Base-by-base conservation (phyloP, 257 asterid species). In the Penstemon eatonii region DNA sequence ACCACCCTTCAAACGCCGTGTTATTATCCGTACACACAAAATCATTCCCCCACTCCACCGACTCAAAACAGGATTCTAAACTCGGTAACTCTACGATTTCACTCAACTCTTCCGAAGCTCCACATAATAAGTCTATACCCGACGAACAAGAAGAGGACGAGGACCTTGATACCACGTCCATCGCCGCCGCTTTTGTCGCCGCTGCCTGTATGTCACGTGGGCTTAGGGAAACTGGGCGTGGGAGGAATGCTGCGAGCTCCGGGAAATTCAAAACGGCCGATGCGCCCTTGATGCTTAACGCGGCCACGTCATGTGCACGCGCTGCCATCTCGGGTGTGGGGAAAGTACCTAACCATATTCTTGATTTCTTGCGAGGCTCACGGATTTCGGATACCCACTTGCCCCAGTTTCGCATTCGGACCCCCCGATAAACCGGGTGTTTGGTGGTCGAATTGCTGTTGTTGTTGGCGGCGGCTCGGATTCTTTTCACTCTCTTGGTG, bases 81-180 rank as follows among this genome's bases (percentile, higher is more conserved):
- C 76, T 87, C 54, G 96, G 96, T 71, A 90, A 54, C 84, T 85
- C 95, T 3, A 84, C 83, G 64, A 90, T 87, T 68, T 90, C 88
- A 9, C 87, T 64, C 76, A 90, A 51, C 42, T 87, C 95, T 5
- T 87, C 96, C 40, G 13, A 33, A 39, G 18, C 11, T 42, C 33
- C 63, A 6, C 63, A 19, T 42, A 13, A 15, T 42, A 13, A 15
- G 25, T 36, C 63, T 15, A 4, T 36, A 6, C 25, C 7, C 37
- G 15, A 6, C 12, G 47, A 12, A 10, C 47, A 59, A 5, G 64
- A 58, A 3, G 64, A 6, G 3, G 55, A 44, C 8, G 67, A 62
- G 0, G 67, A 62, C 1, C 18, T 15, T 15, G 69, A 65, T 6
- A 36, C 39, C 60, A 60, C 53, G 33, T 74, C 78, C 87, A 82